Evolutionary conservation across 352 stramenopile genomes (phyloP).

Genomic region (Phytophthora sp.): DNA sequence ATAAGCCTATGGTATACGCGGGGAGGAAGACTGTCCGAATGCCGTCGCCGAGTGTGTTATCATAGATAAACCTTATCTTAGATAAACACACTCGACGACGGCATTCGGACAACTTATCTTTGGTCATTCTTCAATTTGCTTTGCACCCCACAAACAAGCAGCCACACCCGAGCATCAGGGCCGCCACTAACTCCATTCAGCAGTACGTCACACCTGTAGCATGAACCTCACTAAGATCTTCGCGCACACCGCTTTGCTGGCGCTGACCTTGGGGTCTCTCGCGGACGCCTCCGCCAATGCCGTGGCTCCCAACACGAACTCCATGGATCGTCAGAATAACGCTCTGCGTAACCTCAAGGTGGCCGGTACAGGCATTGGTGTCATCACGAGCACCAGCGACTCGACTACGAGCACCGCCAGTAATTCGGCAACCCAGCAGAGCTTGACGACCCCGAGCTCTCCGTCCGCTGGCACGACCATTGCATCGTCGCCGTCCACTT

Average conservation of each 20-base stretch:
- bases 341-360: conserved; percentile 26
- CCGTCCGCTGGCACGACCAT: conserved; percentile 22
- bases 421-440: conserved; percentile 26
- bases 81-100: too few relatives aligned
- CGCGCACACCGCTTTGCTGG: conserved; percentile 27
- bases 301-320: conserved; percentile 6
- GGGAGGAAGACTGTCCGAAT: not conserved
- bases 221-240: conserved; percentile 40
- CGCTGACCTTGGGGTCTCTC: conserved; percentile 22
- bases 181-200: conserved; percentile 10
- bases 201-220: not conserved
- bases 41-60: too few relatives aligned
- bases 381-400: conserved; percentile 15
- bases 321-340: conserved; percentile 11
- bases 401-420: not conserved
- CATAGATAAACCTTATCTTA: too few relatives aligned
- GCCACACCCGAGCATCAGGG: conserved; percentile 21
- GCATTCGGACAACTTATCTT: too few relatives aligned
- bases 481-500: conserved; percentile 18
- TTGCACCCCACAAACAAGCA: conserved; percentile 31
- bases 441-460: conserved; percentile 5
- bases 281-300: conserved; percentile 23
- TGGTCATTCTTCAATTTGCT: conserved; percentile 33
- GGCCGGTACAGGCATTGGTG: conserved; percentile 23
- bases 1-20: not conserved